Base-by-base conservation (phyloP, 306 rosid genomes). In the Alnus glutinosa region DNA sequence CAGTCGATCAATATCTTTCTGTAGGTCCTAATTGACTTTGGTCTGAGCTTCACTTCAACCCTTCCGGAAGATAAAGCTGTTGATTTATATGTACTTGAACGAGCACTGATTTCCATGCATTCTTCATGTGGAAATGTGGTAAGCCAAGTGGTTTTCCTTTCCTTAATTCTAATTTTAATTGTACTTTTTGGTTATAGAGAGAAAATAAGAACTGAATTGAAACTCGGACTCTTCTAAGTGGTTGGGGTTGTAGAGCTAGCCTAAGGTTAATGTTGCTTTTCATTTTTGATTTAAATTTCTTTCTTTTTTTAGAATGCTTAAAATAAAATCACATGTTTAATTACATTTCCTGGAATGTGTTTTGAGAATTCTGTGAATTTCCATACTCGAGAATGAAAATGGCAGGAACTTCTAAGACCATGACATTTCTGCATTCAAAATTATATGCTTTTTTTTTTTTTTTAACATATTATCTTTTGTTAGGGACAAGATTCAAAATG, bases 51-150 rank as follows among this genome's bases (percentile, higher is more conserved):
- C 78, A 94, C 94, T 75, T 94, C 97, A 76, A 89, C 96, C 57
- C 89, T 92, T 69, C 93, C 94, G 0, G 97, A 94, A 84, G 98
- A 94, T 75, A 94, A 94, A 85, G 97, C 97, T 63, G 97, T 94
- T 28, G 93, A 94, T 89, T 86, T 92, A 78, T 94, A 92, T 85
- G 98, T 94, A 32, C 73, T 94, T 69, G 98, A 94, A 80, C 87
- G 97, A 86, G 95, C 98, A 68, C 78, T 94, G 85, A 72, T 94
- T 32, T 92, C 98, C 3, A 89, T 94, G 97, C 97, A 94, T 83
- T 94, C 97, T 80, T 92, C 91, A 32, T 89, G 97, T 83, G 98
- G 97, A 57, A 86, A 89, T 81, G 92, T 91, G 92, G 98, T 94
- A 86, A 76, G 89, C 73, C 46, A 44, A 68, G 59, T 77, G 55